Base-by-base conservation (phyloP, 768 basidiomycete species). In the Pholiota molesta region DNA sequence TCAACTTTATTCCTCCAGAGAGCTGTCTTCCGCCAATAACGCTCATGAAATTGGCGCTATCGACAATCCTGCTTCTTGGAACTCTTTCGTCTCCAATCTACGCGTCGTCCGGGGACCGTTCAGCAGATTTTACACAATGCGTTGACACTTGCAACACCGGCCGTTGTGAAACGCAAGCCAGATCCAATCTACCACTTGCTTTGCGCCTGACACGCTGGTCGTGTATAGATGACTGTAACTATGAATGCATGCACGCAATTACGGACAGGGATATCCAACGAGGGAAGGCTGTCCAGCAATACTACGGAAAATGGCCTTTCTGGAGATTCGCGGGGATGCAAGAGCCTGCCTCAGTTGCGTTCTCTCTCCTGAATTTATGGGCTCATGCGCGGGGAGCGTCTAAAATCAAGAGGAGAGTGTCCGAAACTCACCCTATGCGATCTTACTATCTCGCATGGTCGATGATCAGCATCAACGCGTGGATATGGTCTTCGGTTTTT, bases 221-320 rank as follows among this genome's bases (percentile, higher is more conserved):
- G 33, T 97, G 95, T 76, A 70, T 72, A 10, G 94, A 92, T 64
- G 83, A 97, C 72, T 99, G 97, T 81, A 87, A 87, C 72, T 99
- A 99, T 72, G 73, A 71, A 3, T 99, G 97, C 77, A 94, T 91
- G 86, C 94, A 95, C 70, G 75, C 79, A 52, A 80, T 93, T 39
- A 94, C 92, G 5, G 83, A 86, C 63, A 69, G 75, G 8, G 85
- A 86, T 35, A 65, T 83, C n/a, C 55, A 65, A 33, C 66, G 61
- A 5, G 83, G 84, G 0, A 66, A 69, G 42, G 66, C 60, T 2
- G 75, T 92, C 1, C 84, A 91, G 47, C 95, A 97, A 67, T 96
- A 92, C 73, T 86, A 94, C 68, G 97, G 97, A 16, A 99, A 99
- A 78, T 99, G 97, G 97, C 94, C 96, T 0, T 99, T 99, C 73